Percentiles rank a stretch among this genome's conserved stretches.
Evolutionary conservation across 129 eudicot genomes (phyloP).

Genomic region (Chrysanthemum lavandulifolium): DNA sequence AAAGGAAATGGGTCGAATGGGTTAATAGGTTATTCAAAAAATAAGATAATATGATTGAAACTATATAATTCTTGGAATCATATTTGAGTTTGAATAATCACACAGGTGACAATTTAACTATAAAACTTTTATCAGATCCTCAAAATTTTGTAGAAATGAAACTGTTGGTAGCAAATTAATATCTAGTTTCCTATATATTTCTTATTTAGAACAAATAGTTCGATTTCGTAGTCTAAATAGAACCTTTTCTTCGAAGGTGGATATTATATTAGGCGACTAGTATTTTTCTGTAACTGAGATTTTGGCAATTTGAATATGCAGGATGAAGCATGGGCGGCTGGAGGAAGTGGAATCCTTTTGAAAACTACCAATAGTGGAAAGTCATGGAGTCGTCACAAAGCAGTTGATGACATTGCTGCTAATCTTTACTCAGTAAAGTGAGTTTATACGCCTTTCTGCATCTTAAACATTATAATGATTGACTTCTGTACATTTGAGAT

Average conservation of each 20-base stretch:
- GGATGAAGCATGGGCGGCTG: constrained; percentile 99
- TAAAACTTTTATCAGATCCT: background rate
- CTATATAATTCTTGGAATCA: too few relatives aligned
- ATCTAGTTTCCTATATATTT: background rate
- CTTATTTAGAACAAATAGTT: too few relatives aligned
- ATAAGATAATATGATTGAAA: too few relatives aligned
- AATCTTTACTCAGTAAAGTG: constrained; percentile 96
- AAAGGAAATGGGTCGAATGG: too few relatives aligned
- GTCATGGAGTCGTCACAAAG: constrained; percentile 94
- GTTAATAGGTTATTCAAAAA: too few relatives aligned
- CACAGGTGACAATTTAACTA: background rate
- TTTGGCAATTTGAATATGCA: constrained; percentile 32
- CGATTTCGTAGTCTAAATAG: background rate
- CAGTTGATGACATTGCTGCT: constrained; percentile 97
- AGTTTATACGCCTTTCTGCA: constrained; percentile 31
- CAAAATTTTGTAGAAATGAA: background rate
- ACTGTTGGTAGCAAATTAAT: background rate
- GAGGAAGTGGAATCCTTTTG: constrained; percentile 95
- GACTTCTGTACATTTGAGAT: background rate
- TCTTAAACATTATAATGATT: constrained; percentile 5
- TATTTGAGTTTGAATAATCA: background rate
- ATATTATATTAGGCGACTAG: background rate
- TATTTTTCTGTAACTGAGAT: background rate
- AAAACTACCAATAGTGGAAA: constrained; percentile 92
- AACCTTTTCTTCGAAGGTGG: background rate